A percentile compares a stretch with the other conserved stretches of the same genome.
Conservation (phyloP, 371 early-diverging fungal genomes). For the Funneliformis caledonium region DNA sequence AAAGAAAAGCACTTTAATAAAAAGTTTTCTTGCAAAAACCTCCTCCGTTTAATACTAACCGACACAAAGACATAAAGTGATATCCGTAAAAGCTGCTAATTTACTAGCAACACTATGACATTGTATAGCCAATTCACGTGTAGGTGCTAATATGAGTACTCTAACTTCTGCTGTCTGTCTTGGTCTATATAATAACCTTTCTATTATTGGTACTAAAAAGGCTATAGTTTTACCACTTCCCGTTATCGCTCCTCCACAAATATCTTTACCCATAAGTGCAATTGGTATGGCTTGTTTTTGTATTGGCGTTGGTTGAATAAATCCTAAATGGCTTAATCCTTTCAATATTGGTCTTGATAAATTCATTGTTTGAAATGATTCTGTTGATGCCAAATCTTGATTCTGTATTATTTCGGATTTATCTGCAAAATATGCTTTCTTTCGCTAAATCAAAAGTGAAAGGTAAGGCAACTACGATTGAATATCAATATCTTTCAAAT, state of each 20-base stretch:
- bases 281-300: slow-evolving; percentile 97
- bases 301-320: slow-evolving; percentile 95
- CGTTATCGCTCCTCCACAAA: slow-evolving; percentile 99
- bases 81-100: slow-evolving; percentile 88
- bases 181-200: slow-evolving; percentile 91
- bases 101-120: slow-evolving; percentile 92
- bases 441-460: slow-evolving; percentile 48
- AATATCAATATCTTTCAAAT: background rate
- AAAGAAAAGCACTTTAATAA: slow-evolving; percentile 26
- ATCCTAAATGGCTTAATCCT: slow-evolving; percentile 88
- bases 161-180: slow-evolving; percentile 80
- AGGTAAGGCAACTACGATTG: background rate
- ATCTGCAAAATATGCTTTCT: slow-evolving; percentile 77
- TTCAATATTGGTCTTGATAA: slow-evolving; percentile 95
- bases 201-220: slow-evolving; percentile 97
- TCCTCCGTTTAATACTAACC: slow-evolving; percentile 49
- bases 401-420: slow-evolving; percentile 53
- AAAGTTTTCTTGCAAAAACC: too few relatives aligned
- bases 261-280: slow-evolving; percentile 96
- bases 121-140: slow-evolving; percentile 99
- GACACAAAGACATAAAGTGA: slow-evolving; percentile 85
- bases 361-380: slow-evolving; percentile 88
- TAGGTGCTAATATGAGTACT: slow-evolving; percentile 98
- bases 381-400: slow-evolving; percentile 5
- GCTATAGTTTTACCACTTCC: slow-evolving; percentile 99